Conservation (phyloP, 2,329 filamentous ascomycete genomes). For the Botrytis paeoniae region DNA sequence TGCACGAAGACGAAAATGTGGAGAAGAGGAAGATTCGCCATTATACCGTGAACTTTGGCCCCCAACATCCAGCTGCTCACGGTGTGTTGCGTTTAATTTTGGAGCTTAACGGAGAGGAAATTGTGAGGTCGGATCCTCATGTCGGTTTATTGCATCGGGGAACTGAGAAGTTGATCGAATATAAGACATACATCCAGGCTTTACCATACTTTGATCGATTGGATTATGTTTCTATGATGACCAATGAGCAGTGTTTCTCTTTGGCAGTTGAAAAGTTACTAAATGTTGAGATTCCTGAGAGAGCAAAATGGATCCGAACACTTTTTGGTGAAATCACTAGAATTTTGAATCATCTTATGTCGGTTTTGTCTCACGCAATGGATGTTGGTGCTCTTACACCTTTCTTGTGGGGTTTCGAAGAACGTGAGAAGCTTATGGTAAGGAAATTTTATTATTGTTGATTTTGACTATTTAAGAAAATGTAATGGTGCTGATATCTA, state of each 20-base stretch:
- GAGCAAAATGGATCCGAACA: slow-evolving; percentile 96
- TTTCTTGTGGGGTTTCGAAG: slow-evolving; percentile 99
- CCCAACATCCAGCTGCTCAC: slow-evolving; percentile 97
- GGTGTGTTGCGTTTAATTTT: slow-evolving; percentile 96
- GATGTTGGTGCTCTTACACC: slow-evolving; percentile 97
- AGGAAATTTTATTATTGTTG: slow-evolving; percentile 36
- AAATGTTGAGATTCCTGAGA: slow-evolving; percentile 91
- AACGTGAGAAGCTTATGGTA: slow-evolving; percentile 99
- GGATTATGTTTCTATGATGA: slow-evolving; percentile 99
- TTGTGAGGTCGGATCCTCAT: slow-evolving; percentile 93
- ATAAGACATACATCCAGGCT: slow-evolving; percentile 98
- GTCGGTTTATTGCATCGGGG: slow-evolving; percentile 94
- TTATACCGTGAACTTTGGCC: slow-evolving; percentile 99
- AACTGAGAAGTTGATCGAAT: slow-evolving; percentile 99
- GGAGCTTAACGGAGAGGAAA: slow-evolving; percentile 96
- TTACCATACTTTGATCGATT: slow-evolving; percentile 98
- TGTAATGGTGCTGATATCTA: slow-evolving; percentile 10
- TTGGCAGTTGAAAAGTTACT: slow-evolving; percentile 96
- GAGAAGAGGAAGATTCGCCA: slow-evolving; percentile 85
- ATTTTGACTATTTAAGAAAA: slow-evolving; percentile 23
- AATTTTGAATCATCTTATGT: slow-evolving; percentile 97
- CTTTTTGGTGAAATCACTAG: slow-evolving; percentile 94
- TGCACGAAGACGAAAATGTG: slow-evolving; percentile 43
- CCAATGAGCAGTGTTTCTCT: slow-evolving; percentile 96
- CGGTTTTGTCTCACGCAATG: slow-evolving; percentile 94